phyloP scores from a whole-genome alignment of 768 basidiomycete species.

The Dentipellis fragilis region DNA sequence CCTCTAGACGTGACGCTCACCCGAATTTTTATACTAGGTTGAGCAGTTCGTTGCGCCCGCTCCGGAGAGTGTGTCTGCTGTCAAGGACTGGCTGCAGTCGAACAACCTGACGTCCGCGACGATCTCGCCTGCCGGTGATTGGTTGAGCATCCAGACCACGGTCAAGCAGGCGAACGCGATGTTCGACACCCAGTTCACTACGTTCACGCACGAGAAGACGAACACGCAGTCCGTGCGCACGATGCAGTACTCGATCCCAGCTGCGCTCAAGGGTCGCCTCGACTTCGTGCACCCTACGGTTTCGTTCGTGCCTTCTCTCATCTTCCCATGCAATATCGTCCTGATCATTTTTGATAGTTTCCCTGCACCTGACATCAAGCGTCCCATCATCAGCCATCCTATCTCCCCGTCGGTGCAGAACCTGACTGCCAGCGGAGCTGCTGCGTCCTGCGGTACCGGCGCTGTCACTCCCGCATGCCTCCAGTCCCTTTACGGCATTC shows the following conservation, averaged over 20 bases:
- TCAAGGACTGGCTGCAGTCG: conserved; percentile 7
- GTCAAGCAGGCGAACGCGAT: conserved; percentile 11
- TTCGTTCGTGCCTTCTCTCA: conserved; percentile 3
- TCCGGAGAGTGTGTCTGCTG: conserved; percentile 5
- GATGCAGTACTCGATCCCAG: conserved; percentile 12
- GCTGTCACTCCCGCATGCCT: conserved; percentile 21
- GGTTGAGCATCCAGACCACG: conserved; percentile 6
- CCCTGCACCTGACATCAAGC: not conserved
- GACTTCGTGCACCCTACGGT: conserved; percentile 14
- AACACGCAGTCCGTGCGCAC: conserved; percentile 9
- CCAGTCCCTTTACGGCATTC: conserved; percentile 26
- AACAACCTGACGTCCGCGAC: conserved; percentile 7
- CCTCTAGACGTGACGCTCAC: not conserved
- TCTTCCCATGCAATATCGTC: not conserved
- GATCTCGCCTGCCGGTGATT: conserved; percentile 11
- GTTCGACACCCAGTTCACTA: conserved; percentile 8
- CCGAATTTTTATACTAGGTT: not conserved
- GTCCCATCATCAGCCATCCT: not conserved
- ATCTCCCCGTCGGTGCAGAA: not conserved
- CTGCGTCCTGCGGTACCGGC: not conserved
- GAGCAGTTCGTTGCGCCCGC: conserved; percentile 9
- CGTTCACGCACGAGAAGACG: conserved; percentile 8
- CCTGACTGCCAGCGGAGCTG: not conserved
- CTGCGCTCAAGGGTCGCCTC: conserved; percentile 6
- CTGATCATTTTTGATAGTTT: not conserved